These are phyloP conservation scores for Acidomyces sp. DNA, from an alignment of 495 filamentous ascomycete genomes.

Conservation along the genomic window DNA sequence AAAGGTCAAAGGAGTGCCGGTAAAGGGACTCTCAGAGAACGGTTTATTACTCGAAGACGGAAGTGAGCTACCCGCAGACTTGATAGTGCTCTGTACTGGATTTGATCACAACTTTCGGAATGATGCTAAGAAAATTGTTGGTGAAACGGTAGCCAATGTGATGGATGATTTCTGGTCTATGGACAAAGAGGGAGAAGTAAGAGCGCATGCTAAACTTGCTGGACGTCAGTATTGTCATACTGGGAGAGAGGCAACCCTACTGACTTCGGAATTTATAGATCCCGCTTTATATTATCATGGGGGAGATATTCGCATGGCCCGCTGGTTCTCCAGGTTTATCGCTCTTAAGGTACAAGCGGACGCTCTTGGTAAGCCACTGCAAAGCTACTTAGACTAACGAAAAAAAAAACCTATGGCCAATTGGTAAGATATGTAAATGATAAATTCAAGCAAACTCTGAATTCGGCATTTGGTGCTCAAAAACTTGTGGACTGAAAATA, in stretches of 20 bases:
- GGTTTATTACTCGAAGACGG: conserved; percentile 30
- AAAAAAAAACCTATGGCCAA: too few relatives aligned
- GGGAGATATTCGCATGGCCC: conserved; percentile 26
- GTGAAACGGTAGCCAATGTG: conserved; percentile 24
- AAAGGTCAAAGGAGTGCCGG: conserved; percentile 24
- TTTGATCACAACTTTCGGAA: conserved; percentile 25
- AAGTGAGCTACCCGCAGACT: conserved; percentile 26
- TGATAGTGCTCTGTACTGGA: conserved; percentile 32
- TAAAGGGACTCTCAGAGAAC: conserved; percentile 25
- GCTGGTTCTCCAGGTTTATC: conserved; percentile 30
- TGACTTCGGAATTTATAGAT: conserved; percentile 22
- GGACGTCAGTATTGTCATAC: conserved; percentile 27
- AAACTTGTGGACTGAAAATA: too few relatives aligned
- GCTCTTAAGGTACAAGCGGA: conserved; percentile 24
- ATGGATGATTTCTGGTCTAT: conserved; percentile 31
- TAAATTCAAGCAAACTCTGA: too few relatives aligned
- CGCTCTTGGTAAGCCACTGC: conserved; percentile 15
- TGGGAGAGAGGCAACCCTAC: too few relatives aligned
- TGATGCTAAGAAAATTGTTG: conserved; percentile 23
- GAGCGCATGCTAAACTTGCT: conserved; percentile 29
- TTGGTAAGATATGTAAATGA: too few relatives aligned
- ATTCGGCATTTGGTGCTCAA: too few relatives aligned
- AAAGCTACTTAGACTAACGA: conserved; percentile 12
- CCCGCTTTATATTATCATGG: conserved; percentile 32
- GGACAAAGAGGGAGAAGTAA: conserved; percentile 31